Conservation (phyloP, 129 eudicot species). For the Sambucus nigra region DNA sequence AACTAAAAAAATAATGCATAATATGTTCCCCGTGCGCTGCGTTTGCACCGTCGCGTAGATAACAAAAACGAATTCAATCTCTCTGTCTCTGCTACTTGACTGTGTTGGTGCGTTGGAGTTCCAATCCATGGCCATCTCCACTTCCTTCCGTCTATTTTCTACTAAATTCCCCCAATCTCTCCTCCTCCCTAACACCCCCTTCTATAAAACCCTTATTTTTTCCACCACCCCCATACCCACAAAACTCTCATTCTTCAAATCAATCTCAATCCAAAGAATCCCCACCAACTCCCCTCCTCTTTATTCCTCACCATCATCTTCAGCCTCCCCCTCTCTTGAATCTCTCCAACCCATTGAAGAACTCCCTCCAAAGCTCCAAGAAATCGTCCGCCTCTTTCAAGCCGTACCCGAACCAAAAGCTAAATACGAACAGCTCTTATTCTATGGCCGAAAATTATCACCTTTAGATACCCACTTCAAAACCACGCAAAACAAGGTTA, state of each 20-base stretch:
- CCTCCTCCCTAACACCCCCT: slow-evolving; percentile 21
- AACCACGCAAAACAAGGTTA: slow-evolving; percentile 57
- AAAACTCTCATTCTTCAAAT: slow-evolving; percentile 20
- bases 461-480: slow-evolving; percentile 52
- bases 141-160: slow-evolving; percentile 33
- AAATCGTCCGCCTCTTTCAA: slow-evolving; percentile 65
- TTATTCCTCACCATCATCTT: slow-evolving; percentile 20
- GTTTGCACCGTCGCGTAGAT: background rate
- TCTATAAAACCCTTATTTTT: slow-evolving; percentile 28
- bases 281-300: slow-evolving; percentile 31
- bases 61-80: background rate
- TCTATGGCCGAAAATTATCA: slow-evolving; percentile 52
- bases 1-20: too few relatives aligned
- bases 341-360: slow-evolving; percentile 50
- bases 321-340: slow-evolving; percentile 33
- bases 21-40: background rate
- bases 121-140: slow-evolving; percentile 42
- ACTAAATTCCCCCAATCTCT: slow-evolving; percentile 32
- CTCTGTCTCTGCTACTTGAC: background rate
- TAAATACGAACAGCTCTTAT: slow-evolving; percentile 69
- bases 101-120: background rate
- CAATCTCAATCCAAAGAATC: slow-evolving; percentile 42
- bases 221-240: slow-evolving; percentile 10
- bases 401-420: slow-evolving; percentile 63
- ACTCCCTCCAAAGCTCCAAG: slow-evolving; percentile 77